Evolutionary conservation across 805 yeast species (phyloP), one percentile per base, ranked within the genome.

Genomic region (Ogataea populi-albae): DNA sequence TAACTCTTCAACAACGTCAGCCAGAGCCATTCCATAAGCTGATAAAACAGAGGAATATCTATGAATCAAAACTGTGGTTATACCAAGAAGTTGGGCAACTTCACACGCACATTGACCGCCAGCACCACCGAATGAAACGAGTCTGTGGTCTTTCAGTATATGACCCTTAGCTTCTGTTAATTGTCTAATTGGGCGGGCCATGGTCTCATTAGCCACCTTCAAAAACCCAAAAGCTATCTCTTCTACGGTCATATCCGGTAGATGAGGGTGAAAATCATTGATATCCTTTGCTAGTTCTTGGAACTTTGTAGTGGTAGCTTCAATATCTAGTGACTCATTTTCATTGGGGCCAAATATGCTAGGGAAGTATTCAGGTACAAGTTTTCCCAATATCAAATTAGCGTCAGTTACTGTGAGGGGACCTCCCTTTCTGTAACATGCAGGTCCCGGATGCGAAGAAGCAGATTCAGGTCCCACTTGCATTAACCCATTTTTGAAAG

Each of bases 391-490:
- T 33, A 80, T 65, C 35, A 86, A 61, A 49, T 86, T 86, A 4
- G 95, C 95, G 63, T 86, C 95, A 0, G 95, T 86, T 4, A 86
- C 81, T 0, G 95, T 85, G 34, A 86, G 61, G 0, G 89, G 91
- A 7, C 95, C 95, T 9, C 84, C 83, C 51, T 86, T 86, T 37
- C 91, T 68, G 61, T 86, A 86, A 51, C 91, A 84, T 2, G 89
- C 85, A 2, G 95, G 95, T 5, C 95, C 95, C 3, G 95, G 95
- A 50, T 86, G 89, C 1, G 94, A 84, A 4, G 87, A 72, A 7
- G 95, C 95, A 39, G 87, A 78, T 48, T 83, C 91, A 0, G 95
- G 95, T 1, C 95, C 95, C 4, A 86, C 95, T n/a, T 71, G 76
- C 56, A 85, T 82, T 23, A 84, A 59, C 2, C 89, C 88, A 53